These are phyloP conservation scores for Suillus clintonianus DNA, from an alignment of 768 basidiomycete genomes.

Conservation along the genomic window DNA sequence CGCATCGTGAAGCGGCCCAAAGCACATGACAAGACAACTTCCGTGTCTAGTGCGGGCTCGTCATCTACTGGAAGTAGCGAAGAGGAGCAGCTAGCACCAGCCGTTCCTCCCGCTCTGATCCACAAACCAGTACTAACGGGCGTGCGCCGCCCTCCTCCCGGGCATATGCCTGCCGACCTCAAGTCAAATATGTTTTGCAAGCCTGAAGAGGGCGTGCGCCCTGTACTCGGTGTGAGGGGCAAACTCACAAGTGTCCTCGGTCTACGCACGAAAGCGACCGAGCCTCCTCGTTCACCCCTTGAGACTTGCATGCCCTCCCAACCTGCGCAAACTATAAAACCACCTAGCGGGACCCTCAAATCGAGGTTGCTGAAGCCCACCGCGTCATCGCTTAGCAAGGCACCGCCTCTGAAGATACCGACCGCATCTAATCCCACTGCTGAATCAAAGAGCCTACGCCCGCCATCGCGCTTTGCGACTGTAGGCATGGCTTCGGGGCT, in stretches of 20 bases:
- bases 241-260: slow-evolving; percentile 13
- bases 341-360: neutral
- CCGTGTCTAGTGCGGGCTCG: slow-evolving; percentile 13
- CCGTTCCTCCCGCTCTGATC: slow-evolving; percentile 1
- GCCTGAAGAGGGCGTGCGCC: neutral
- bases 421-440: neutral
- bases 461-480: slow-evolving; percentile 12
- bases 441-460: slow-evolving; percentile 2
- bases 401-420: neutral
- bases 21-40: slow-evolving; percentile 18
- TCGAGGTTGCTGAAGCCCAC: slow-evolving; percentile 9
- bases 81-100: neutral
- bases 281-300: neutral
- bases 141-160: slow-evolving; percentile 29
- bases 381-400: slow-evolving; percentile 7
- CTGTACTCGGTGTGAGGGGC: slow-evolving; percentile 8
- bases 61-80: slow-evolving; percentile 8
- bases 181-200: neutral
- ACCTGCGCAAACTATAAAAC: neutral
- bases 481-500: slow-evolving; percentile 5
- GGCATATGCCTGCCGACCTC: slow-evolving; percentile 4
- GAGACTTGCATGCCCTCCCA: neutral
- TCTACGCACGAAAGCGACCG: slow-evolving; percentile 2
- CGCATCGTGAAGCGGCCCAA: slow-evolving; percentile 31
- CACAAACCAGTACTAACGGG: slow-evolving; percentile 22